Percentiles rank a stretch among this genome's conserved stretches.
phyloP scores from a whole-genome alignment of 73 alveolate genomes.

The Tetrahymena elliotti region DNA sequence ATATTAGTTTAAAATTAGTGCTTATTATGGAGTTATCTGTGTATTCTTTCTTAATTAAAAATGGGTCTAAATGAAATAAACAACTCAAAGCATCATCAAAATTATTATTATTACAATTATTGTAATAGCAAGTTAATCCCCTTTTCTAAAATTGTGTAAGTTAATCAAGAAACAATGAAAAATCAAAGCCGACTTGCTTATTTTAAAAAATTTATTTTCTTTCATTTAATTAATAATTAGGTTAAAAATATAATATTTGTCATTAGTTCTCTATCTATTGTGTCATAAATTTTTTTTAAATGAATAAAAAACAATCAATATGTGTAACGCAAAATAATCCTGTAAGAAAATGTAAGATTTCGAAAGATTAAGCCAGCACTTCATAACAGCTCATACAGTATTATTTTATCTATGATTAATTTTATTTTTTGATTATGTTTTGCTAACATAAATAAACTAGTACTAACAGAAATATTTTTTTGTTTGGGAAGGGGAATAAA shows the following conservation, averaged over 20 bases:
- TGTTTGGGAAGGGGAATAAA: too few species aligned
- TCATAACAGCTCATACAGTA: neutral
- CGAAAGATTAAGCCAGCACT: neutral
- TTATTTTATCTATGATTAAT: neutral
- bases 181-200: neutral
- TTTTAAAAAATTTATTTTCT: neutral
- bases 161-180: too few species aligned
- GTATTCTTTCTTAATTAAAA: neutral
- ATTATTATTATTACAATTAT: neutral
- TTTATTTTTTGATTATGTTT: too few species aligned
- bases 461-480: too few species aligned
- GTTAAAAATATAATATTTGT: too few species aligned
- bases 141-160: neutral
- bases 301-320: too few species aligned
- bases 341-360: neutral
- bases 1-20: neutral
- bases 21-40: neutral
- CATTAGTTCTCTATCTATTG: too few species aligned
- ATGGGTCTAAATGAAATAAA: neutral
- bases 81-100: neutral
- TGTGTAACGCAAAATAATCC: neutral
- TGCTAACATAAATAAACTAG: neutral
- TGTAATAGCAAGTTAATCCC: neutral
- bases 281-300: too few species aligned
- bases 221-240: too few species aligned